phyloP scores from a whole-genome alignment of 306 rosid genomes.

The Biancaea sappan region DNA sequence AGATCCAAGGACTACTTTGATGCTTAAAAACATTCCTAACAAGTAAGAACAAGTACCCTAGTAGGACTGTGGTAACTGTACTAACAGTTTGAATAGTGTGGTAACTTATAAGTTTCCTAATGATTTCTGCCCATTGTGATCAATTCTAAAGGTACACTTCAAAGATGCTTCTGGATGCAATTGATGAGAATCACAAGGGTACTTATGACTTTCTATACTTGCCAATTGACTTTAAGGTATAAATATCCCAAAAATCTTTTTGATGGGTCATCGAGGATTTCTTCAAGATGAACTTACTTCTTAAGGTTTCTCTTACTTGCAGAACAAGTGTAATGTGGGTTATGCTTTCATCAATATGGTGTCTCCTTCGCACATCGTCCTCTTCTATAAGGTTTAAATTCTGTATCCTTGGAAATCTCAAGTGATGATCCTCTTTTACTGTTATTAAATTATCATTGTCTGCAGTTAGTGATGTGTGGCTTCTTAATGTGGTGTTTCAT shows the following conservation, averaged over 20 bases:
- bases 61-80: conserved; percentile 6
- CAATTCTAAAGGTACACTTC: conserved; percentile 76
- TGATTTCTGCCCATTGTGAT: conserved; percentile 24
- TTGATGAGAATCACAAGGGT: conserved; percentile 85
- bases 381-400: conserved; percentile 73
- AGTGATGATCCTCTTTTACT: conserved; percentile 2
- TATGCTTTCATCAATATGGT: conserved; percentile 97
- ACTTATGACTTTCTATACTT: conserved; percentile 86
- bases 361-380: conserved; percentile 79
- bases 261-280: conserved; percentile 3
- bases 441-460: not conserved
- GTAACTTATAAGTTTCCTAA: conserved; percentile 27
- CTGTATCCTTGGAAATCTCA: conserved; percentile 8
- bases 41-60: conserved; percentile 56
- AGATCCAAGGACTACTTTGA: conserved; percentile 89
- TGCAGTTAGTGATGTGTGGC: not conserved
- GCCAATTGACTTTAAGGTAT: conserved; percentile 94
- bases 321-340: conserved; percentile 98
- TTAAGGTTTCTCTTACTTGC: conserved; percentile 43
- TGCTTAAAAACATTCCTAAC: conserved; percentile 96
- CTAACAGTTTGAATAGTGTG: conserved; percentile 7
- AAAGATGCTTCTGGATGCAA: conserved; percentile 87
- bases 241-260: conserved; percentile 18
- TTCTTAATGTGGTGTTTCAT: conserved; percentile 3
- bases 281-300: conserved; percentile 17